phyloP scores from a whole-genome alignment of 306 rosid genomes.

The Castanea mollissima region DNA sequence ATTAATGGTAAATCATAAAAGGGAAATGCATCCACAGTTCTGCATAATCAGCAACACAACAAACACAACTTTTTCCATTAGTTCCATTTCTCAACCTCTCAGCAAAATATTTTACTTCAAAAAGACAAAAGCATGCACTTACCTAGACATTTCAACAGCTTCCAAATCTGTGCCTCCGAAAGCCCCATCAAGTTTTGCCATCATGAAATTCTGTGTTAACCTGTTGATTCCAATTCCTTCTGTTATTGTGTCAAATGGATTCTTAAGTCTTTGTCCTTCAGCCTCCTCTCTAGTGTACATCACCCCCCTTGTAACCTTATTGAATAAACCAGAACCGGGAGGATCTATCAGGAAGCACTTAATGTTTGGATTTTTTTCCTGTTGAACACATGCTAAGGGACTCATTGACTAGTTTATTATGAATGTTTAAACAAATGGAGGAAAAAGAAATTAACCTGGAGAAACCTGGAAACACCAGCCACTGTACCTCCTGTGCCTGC shows the following conservation, averaged over 20 bases:
- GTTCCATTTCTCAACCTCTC: background rate
- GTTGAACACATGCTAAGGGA: slow-evolving; percentile 16
- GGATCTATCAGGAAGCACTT: slow-evolving; percentile 89
- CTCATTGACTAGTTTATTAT: slow-evolving; percentile 10
- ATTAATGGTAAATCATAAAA: no score
- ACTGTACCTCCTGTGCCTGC: slow-evolving; percentile 96
- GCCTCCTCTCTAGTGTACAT: slow-evolving; percentile 92
- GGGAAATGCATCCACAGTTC: no score
- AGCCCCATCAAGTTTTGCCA: slow-evolving; percentile 89
- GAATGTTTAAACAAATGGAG: slow-evolving; percentile 2
- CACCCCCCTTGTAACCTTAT: slow-evolving; percentile 87
- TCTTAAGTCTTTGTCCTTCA: slow-evolving; percentile 82
- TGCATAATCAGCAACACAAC: no score
- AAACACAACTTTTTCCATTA: no score
- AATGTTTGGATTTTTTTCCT: slow-evolving; percentile 77
- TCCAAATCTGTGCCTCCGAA: slow-evolving; percentile 69
- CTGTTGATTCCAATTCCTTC: slow-evolving; percentile 95
- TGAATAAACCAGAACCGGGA: slow-evolving; percentile 90
- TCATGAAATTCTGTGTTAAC: slow-evolving; percentile 65
- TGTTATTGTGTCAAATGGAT: slow-evolving; percentile 89
- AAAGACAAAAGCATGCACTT: slow-evolving; percentile 6
- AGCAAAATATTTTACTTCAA: no score
- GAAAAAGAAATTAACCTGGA: slow-evolving; percentile 42
- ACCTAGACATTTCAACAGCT: slow-evolving; percentile 74
- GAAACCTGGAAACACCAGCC: slow-evolving; percentile 75